Evolutionary conservation across 2,329 filamentous ascomycete species (phyloP).

Genomic region (Aspergillus quadricinctus): DNA sequence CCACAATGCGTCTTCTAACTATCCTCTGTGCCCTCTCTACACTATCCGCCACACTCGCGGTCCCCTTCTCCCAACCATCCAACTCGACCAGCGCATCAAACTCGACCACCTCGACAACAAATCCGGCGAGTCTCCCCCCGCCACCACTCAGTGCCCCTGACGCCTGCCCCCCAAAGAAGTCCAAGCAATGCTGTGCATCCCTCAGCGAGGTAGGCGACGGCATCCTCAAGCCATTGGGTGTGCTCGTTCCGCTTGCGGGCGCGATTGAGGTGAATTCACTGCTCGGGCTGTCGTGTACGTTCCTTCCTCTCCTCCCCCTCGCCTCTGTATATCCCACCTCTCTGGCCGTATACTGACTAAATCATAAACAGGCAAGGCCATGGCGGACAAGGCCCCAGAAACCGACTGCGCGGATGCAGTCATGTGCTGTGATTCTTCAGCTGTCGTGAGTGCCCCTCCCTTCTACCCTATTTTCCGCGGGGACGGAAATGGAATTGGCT

Average conservation of each 20-base stretch:
- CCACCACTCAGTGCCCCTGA: conserved; percentile 10
- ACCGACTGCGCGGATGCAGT: conserved; percentile 16
- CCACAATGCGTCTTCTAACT: conserved; percentile 1
- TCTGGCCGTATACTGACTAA: not conserved
- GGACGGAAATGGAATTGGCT: not conserved
- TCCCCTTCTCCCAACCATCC: not conserved
- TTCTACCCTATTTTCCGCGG: not conserved
- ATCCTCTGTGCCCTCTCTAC: conserved; percentile 4
- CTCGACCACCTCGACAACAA: not conserved
- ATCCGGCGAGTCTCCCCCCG: conserved; percentile 4
- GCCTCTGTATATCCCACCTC: not conserved
- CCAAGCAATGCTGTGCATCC: conserved; percentile 25
- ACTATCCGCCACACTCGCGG: conserved; percentile 1
- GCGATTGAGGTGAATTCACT: conserved; percentile 20
- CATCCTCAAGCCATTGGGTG: conserved; percentile 14
- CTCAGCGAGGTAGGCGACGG: conserved; percentile 13
- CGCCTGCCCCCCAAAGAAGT: conserved; percentile 19
- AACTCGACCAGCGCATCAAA: conserved; percentile 2
- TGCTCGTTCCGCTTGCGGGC: conserved; percentile 17
- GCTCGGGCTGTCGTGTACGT: conserved; percentile 26
- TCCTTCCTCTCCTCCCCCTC: too few relatives aligned
- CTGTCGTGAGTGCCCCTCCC: conserved; percentile 4
- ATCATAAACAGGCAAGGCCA: conserved; percentile 16
- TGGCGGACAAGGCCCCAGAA: conserved; percentile 12
- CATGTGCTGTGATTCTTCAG: conserved; percentile 22